These are phyloP conservation scores for Lasiosphaeria miniovina DNA, from an alignment of 495 filamentous ascomycete genomes.

Conservation along the genomic window DNA sequence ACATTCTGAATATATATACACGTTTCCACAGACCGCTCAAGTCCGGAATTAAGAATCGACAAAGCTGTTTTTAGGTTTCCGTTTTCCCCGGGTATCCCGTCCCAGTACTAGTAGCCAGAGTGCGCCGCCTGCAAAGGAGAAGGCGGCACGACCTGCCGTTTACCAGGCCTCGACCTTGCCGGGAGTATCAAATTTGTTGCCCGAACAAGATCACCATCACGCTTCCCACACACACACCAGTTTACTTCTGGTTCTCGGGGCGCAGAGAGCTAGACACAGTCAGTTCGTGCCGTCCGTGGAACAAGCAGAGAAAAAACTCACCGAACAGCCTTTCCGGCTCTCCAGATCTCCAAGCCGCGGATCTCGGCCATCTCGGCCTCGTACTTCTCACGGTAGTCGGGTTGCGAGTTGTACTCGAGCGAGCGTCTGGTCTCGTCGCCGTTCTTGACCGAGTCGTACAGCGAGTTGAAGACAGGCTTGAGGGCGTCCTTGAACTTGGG, in stretches of 20 bases:
- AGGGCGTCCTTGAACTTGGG: slow-evolving; percentile 88
- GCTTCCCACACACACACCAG: slow-evolving; percentile 11
- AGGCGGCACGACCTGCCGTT: slow-evolving; percentile 4
- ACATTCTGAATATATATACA: slow-evolving; percentile 22
- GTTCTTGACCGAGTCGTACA: slow-evolving; percentile 86
- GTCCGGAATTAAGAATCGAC: neutral
- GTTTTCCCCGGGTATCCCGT: slow-evolving; percentile 9
- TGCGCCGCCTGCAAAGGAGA: neutral
- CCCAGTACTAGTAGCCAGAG: neutral
- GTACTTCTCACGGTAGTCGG: slow-evolving; percentile 93
- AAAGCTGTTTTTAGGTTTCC: slow-evolving; percentile 5
- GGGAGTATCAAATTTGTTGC: slow-evolving; percentile 19
- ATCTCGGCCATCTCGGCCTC: slow-evolving; percentile 97
- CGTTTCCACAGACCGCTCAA: slow-evolving; percentile 1
- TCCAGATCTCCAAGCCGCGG: slow-evolving; percentile 95
- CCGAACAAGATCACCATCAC: slow-evolving; percentile 19
- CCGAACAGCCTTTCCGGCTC: slow-evolving; percentile 94
- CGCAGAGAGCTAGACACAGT: slow-evolving; percentile 63
- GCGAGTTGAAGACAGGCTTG: slow-evolving; percentile 96
- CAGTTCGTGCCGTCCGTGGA: slow-evolving; percentile 15
- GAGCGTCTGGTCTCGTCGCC: slow-evolving; percentile 91
- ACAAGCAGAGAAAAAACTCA: slow-evolving; percentile 36
- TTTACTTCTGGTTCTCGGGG: slow-evolving; percentile 88
- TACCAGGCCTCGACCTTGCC: slow-evolving; percentile 12
- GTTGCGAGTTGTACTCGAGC: slow-evolving; percentile 90